These are phyloP conservation scores for Hypomontagnella submonticulosa DNA, from an alignment of 495 filamentous ascomycete species.

Conservation along the genomic window DNA sequence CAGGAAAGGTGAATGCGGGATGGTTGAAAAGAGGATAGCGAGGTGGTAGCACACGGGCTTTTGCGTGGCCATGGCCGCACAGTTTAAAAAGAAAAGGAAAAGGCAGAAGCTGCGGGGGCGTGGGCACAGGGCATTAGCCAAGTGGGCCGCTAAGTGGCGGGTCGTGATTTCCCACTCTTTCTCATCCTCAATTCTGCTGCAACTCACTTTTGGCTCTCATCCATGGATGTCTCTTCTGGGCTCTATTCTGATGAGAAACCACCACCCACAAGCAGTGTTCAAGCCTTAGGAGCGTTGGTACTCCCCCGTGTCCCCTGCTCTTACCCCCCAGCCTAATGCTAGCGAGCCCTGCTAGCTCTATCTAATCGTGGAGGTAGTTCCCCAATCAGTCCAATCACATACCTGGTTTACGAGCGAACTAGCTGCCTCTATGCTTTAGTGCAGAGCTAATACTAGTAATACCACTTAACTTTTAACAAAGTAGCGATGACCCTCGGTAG, in stretches of 20 bases:
- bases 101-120: constrained; percentile 60
- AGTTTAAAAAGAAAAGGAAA: constrained; percentile 54
- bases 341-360: constrained; percentile 41
- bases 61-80: constrained; percentile 57
- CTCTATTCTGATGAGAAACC: too few species aligned
- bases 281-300: constrained; percentile 30
- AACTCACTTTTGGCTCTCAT: too few species aligned
- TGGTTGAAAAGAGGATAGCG: constrained; percentile 70
- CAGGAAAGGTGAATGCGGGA: constrained; percentile 68
- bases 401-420: constrained; percentile 25
- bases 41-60: constrained; percentile 63
- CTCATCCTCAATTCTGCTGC: constrained; percentile 2
- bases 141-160: constrained; percentile 33
- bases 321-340: constrained; percentile 18
- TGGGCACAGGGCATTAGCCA: constrained; percentile 47
- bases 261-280: constrained; percentile 5
- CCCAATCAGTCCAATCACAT: constrained; percentile 37
- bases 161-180: constrained; percentile 43
- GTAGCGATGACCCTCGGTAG: constrained; percentile 29
- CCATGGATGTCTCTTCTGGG: too few species aligned
- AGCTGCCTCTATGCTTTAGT: constrained; percentile 39
- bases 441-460: constrained; percentile 43
- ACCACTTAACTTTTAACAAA: constrained; percentile 33
- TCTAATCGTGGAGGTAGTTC: constrained; percentile 42
- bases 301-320: constrained; percentile 31